phyloP scores from a whole-genome alignment of 441 rosid genomes.

The Corymbia citriodora region DNA sequence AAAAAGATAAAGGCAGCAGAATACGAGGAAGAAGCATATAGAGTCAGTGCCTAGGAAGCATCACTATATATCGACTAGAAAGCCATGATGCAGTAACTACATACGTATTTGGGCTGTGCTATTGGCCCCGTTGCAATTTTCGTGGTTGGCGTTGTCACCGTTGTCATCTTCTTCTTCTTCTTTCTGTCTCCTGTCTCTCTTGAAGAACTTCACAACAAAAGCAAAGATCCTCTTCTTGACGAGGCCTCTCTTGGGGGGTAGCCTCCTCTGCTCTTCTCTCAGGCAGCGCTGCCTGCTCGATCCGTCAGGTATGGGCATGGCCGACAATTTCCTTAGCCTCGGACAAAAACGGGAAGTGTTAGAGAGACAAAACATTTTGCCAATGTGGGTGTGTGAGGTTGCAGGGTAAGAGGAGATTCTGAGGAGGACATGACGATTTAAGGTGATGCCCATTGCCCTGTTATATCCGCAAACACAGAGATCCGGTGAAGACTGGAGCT shows the following conservation, averaged over 20 bases:
- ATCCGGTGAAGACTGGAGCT: background rate
- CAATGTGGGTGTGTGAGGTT: background rate
- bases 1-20: background rate
- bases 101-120: background rate
- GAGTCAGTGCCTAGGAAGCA: background rate
- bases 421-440: background rate
- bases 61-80: background rate
- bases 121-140: background rate
- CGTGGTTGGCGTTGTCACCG: fast-evolving
- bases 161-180: background rate
- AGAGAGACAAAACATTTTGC: background rate
- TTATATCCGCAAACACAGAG: background rate
- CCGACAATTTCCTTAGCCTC: background rate
- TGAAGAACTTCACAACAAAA: background rate
- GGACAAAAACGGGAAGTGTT: background rate
- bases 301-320: background rate
- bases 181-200: background rate
- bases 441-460: background rate
- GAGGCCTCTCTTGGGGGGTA: background rate
- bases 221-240: background rate
- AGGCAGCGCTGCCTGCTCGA: background rate
- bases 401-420: background rate
- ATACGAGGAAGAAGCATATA: background rate
- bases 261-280: background rate
- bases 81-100: background rate